A percentile compares a stretch with the other conserved stretches of the same genome.
Conservation (phyloP, 2,329 filamentous ascomycete genomes). For the Neonectria ditissima region DNA sequence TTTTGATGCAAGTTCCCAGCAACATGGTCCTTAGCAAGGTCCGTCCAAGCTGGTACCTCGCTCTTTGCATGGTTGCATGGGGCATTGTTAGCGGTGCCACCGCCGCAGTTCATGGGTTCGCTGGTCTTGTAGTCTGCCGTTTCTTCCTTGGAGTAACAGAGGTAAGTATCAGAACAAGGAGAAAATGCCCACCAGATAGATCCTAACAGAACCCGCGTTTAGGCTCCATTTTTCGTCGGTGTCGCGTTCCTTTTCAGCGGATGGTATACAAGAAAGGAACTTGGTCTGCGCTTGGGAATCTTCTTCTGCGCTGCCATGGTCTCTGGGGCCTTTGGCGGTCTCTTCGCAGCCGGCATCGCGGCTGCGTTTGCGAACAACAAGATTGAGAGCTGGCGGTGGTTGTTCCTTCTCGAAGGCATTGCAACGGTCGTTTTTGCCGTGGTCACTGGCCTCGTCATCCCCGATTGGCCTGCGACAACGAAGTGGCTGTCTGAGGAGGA, state of each 20-base stretch:
- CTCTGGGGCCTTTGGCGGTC: slow-evolving; percentile 57
- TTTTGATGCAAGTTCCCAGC: slow-evolving; percentile 56
- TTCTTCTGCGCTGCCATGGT: slow-evolving; percentile 51
- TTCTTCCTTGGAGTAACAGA: slow-evolving; percentile 41
- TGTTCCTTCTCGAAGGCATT: slow-evolving; percentile 30
- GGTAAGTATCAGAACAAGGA: no score
- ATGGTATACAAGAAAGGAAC: slow-evolving; percentile 47
- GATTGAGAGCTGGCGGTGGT: slow-evolving; percentile 32
- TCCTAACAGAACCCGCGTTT: background rate
- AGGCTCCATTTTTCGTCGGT: slow-evolving; percentile 44
- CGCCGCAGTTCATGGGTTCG: slow-evolving; percentile 32
- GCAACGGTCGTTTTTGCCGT: slow-evolving; percentile 25
- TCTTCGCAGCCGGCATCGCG: slow-evolving; percentile 57
- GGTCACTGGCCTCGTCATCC: slow-evolving; percentile 22
- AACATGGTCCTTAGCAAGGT: slow-evolving; percentile 60
- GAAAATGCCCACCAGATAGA: no score
- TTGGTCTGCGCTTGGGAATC: slow-evolving; percentile 44
- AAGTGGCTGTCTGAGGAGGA: slow-evolving; percentile 27
- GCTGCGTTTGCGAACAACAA: slow-evolving; percentile 36
- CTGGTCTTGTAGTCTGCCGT: slow-evolving; percentile 31
- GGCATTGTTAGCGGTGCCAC: slow-evolving; percentile 41
- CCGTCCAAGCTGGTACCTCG: slow-evolving; percentile 55
- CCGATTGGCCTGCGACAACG: slow-evolving; percentile 29
- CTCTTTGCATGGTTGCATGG: slow-evolving; percentile 42
- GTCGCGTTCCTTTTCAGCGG: slow-evolving; percentile 44